Percentiles rank a stretch among this genome's conserved stretches.
Evolutionary conservation across 805 yeast genomes (phyloP).

Genomic region (Dipodascus geniculatus): DNA sequence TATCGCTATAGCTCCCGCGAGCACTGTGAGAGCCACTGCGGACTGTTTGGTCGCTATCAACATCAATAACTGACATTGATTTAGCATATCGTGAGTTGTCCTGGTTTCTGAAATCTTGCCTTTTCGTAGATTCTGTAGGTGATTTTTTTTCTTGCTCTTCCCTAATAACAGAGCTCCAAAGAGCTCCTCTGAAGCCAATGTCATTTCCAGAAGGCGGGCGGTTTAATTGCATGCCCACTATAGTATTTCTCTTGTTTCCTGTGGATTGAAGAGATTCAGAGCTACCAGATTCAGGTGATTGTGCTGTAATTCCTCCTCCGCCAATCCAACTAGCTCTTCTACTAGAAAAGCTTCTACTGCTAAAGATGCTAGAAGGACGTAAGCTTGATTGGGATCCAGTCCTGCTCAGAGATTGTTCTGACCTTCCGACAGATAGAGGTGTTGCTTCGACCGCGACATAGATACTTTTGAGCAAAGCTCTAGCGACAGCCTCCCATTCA

Average conservation of each 20-base stretch:
- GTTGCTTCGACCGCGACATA: slow-evolving; percentile 16
- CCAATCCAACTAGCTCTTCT: neutral
- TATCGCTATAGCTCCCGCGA: too few species aligned
- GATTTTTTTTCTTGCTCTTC: slow-evolving; percentile 11
- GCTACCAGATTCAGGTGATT: too few species aligned
- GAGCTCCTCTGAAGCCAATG: slow-evolving; percentile 19
- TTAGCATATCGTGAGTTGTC: neutral
- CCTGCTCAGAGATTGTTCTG: neutral
- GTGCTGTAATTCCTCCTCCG: too few species aligned
- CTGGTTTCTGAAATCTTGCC: neutral
- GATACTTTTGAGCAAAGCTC: slow-evolving; percentile 12
- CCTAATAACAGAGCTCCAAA: slow-evolving; percentile 16
- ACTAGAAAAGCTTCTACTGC: neutral
- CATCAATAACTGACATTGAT: neutral
- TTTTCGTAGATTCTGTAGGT: neutral
- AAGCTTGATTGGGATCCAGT: neutral
- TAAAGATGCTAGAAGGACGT: neutral
- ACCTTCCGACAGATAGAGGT: slow-evolving; percentile 9
- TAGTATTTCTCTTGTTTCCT: too few species aligned
- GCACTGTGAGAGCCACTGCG: too few species aligned
- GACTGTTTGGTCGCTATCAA: too few species aligned
- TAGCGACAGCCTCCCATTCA: slow-evolving; percentile 15
- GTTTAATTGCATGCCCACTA: too few species aligned
- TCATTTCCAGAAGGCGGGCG: slow-evolving; percentile 2
- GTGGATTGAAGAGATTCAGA: too few species aligned